Evolutionary conservation across 148 eudicot species (phyloP), one percentile per base, ranked within the genome.

Genomic region (Vaccinium corymbosum): DNA sequence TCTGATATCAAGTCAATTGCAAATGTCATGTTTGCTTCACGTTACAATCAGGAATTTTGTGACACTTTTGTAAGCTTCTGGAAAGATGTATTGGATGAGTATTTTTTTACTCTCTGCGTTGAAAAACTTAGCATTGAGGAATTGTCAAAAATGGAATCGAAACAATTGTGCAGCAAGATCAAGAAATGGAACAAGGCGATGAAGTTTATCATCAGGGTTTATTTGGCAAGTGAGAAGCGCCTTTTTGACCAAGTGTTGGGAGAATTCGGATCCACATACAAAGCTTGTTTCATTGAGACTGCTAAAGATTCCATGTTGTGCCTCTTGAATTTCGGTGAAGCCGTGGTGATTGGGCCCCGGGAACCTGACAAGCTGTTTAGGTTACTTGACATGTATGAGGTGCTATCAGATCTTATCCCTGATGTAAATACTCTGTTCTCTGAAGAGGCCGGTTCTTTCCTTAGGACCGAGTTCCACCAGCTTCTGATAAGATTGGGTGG

Each of bases 271-370:
- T 49, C 87, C 13, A 49, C 81, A 22, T 85, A 87, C 53, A 88
- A 90, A 1, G 42, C 83, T 66, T 89, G 89, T 62, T 92, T 94
- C 46, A 57, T 89, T 50, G 93, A 94, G 80, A 90, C 90, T 3
- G 84, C 94, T 42, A 90, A 88, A 83, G 91, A 85, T 42, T 84
- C 94, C 10, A 61, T 95, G 85, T 57, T 88, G 51, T 84, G 91
- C 81, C 94, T 96, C 27, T 84, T 94, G 84, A 96, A 89, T 85
- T 96, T 96, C 57, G 97, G 95, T 4, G 89, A 91, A 68, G 98
- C 97, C 66, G 88, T 96, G 25, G 89, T 90, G 0, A 89, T 93
- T 16, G 94, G 92, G 4, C 86, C 93, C 25, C 89, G 86, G 27
- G 76, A 83, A n/a, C 92, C 97, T 1, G 99, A 96, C 83, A 89